Evolutionary conservation across 768 basidiomycete species (phyloP).

Genomic region (button mushroom (Agaricus bisporus)): DNA sequence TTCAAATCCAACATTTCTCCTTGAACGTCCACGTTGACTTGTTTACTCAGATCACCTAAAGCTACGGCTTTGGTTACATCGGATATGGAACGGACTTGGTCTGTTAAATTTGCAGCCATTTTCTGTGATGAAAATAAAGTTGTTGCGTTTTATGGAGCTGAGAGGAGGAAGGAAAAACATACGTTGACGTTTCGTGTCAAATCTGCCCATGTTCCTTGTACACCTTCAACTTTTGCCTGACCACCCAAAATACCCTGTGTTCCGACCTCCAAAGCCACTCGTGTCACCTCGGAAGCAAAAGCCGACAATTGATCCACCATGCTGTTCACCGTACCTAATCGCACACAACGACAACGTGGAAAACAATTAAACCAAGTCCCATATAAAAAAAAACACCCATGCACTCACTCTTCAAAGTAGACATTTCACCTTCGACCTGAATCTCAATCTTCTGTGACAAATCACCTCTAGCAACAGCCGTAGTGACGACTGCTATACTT

Average conservation of each 20-base stretch:
- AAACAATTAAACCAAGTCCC: neutral
- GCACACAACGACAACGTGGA: neutral
- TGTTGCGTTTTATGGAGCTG: neutral
- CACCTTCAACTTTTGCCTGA: slow-evolving; percentile 85
- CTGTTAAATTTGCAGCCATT: slow-evolving; percentile 83
- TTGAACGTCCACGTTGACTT: slow-evolving; percentile 88
- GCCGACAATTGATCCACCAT: slow-evolving; percentile 91
- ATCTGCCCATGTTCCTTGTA: slow-evolving; percentile 91
- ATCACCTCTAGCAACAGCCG: slow-evolving; percentile 87
- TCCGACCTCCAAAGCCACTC: slow-evolving; percentile 85
- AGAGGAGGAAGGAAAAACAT: slow-evolving; percentile 19
- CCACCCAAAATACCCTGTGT: slow-evolving; percentile 89
- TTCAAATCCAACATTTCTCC: slow-evolving; percentile 92
- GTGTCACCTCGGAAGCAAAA: slow-evolving; percentile 78
- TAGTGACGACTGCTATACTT: slow-evolving; percentile 80
- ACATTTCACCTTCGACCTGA: slow-evolving; percentile 82
- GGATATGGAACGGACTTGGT: slow-evolving; percentile 88
- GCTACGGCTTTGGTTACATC: slow-evolving; percentile 88
- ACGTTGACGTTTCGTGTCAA: slow-evolving; percentile 89
- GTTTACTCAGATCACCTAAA: slow-evolving; percentile 74
- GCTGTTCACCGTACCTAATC: slow-evolving; percentile 70
- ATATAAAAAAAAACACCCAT: neutral
- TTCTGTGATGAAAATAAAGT: slow-evolving; percentile 37
- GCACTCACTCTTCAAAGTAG: slow-evolving; percentile 54
- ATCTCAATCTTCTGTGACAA: slow-evolving; percentile 92